Base-by-base conservation (phyloP, 805 yeast genomes). In the Ogataea methanolica region DNA sequence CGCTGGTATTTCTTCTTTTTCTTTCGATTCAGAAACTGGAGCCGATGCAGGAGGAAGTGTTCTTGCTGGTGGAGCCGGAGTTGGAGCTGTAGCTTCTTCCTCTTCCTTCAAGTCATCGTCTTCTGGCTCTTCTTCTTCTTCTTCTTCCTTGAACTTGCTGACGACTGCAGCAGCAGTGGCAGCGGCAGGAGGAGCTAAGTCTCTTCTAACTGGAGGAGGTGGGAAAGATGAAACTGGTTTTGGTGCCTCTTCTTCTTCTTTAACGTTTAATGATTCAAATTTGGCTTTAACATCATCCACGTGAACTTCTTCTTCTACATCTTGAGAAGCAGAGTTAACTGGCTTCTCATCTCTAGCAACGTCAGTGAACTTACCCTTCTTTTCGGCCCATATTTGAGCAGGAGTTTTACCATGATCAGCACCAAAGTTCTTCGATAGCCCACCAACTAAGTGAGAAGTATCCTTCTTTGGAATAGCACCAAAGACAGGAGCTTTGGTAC, bases 341-440 rank as follows among this genome's bases (percentile, higher is more conserved):
- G 66, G 69, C n/a, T 52, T 59, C 4, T 59, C 66, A 36, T 61
- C 53, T 14, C 60, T 53, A 43, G 60, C 54, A 42, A 71, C 78
- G 40, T 71, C 69, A 55, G 74, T 77, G 57, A 72, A 80, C 62
- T 82, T 76, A 42, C 89, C 96, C 61, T 84, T 81, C 70, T 83
- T 86, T 63, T 86, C 97, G 22, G 97, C 97, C 97, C 97, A 90
- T 29, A 88, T 59, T 69, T 90, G 97, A 29, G 97, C 97, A 22
- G 97, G 97, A 7, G 96, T 86, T 67, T 88, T 87, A 51, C 96
- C 97, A 51, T 75, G 78, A 51, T 78, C 78, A 45, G 83, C 70
- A 52, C 79, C 94, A 63, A 78, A 84, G 62, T 80, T 74, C 60
- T 77, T 72, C 29, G 79, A 74, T 43, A 81, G 69, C 36, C 88